Conservation (phyloP, 768 basidiomycete genomes). For the Rhodocollybia butyracea region DNA sequence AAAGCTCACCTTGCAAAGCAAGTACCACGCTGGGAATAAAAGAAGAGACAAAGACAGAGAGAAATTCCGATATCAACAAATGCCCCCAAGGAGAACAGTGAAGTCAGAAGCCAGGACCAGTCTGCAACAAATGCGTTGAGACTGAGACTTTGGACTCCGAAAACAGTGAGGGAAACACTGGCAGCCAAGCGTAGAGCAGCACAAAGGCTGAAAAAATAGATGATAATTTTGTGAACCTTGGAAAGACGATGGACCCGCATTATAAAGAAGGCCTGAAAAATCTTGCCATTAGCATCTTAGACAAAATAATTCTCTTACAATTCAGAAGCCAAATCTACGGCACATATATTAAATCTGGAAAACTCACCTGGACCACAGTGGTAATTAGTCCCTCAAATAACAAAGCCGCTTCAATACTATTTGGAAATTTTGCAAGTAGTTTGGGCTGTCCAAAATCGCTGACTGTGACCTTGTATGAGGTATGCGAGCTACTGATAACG, state of each 20-base stretch:
- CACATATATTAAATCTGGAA: neutral
- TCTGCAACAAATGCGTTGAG: neutral
- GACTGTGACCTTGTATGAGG: neutral
- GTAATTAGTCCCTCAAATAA: neutral
- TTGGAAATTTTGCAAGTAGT: neutral
- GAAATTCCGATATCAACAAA: neutral
- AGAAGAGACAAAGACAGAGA: neutral
- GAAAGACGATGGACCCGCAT: neutral
- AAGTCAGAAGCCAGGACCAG: conserved; percentile 1
- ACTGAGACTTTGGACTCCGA: neutral
- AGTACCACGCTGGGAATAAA: neutral
- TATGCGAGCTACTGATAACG: neutral
- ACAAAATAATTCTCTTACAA: no score
- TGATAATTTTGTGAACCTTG: neutral
- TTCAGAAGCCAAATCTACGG: no score
- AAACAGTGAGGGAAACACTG: neutral
- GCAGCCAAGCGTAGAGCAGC: neutral
- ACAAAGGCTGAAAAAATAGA: neutral
- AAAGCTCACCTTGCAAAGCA: neutral
- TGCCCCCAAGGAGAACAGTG: neutral
- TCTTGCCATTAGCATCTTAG: no score
- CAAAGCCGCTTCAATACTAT: neutral
- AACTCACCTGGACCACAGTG: neutral
- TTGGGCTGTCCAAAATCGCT: neutral
- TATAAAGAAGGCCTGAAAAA: neutral